phyloP scores from a whole-genome alignment of 345 rosid species.

The Arabidopsis arenosa region DNA sequence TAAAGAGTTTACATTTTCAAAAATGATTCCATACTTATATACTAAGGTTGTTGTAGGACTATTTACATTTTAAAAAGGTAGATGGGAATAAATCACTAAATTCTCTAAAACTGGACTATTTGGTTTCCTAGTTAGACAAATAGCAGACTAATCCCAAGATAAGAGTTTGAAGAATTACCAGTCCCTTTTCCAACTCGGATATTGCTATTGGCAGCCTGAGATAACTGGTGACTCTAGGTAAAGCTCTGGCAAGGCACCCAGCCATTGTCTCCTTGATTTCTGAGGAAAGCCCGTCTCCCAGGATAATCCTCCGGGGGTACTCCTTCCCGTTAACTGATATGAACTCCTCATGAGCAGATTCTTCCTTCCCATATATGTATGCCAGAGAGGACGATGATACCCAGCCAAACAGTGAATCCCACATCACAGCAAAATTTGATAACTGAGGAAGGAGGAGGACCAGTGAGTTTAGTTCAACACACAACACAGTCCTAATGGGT shows the following conservation, averaged over 20 bases:
- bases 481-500: not conserved
- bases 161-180: slow-evolving; percentile 50
- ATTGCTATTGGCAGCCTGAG: slow-evolving; percentile 68
- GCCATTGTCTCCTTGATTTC: slow-evolving; percentile 84
- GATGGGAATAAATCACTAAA: not conserved
- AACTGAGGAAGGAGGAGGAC: slow-evolving; percentile 50
- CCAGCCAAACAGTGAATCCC: slow-evolving; percentile 91
- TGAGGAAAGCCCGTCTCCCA: slow-evolving; percentile 73
- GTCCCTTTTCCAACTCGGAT: slow-evolving; percentile 78
- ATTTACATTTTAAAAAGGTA: not conserved
- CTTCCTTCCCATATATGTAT: slow-evolving; percentile 84
- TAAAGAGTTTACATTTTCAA: not conserved
- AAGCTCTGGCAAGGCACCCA: slow-evolving; percentile 79
- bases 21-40: not conserved
- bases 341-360: slow-evolving; percentile 70
- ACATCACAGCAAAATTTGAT: slow-evolving; percentile 86
- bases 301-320: slow-evolving; percentile 60
- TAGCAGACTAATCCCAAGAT: not conserved
- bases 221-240: slow-evolving; percentile 72
- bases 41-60: not conserved
- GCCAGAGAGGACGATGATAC: slow-evolving; percentile 89
- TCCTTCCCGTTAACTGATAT: slow-evolving; percentile 65
- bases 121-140: not conserved
- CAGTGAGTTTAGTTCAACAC: slow-evolving; percentile 4
- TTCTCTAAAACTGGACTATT: not conserved